phyloP scores from a whole-genome alignment of 768 basidiomycete genomes.

The Gymnopilus dilepis region DNA sequence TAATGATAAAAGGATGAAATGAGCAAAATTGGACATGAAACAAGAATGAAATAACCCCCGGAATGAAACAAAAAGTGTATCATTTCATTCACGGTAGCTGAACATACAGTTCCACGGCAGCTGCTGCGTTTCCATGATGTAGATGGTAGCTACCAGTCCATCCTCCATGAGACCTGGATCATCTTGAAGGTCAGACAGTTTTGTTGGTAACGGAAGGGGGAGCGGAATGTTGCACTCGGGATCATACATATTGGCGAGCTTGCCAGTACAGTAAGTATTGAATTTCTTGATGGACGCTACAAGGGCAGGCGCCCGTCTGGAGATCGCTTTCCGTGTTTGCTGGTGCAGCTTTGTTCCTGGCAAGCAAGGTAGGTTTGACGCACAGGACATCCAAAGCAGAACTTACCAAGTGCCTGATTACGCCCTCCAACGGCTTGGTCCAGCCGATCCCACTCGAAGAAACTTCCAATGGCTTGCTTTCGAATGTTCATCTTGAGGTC shows the following conservation, averaged over 20 bases:
- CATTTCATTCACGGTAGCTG: too few relatives aligned
- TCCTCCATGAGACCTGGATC: conserved; percentile 39
- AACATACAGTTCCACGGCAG: too few relatives aligned
- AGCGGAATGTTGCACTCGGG: conserved; percentile 35
- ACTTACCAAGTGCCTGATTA: conserved; percentile 38
- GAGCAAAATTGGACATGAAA: too few relatives aligned
- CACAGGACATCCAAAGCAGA: too few relatives aligned
- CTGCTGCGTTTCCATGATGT: too few relatives aligned
- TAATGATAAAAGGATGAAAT: too few relatives aligned
- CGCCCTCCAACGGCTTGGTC: conserved; percentile 37
- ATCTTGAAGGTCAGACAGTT: conserved; percentile 32
- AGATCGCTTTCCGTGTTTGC: conserved; percentile 35
- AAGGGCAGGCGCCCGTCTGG: conserved; percentile 35
- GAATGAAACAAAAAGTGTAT: too few relatives aligned
- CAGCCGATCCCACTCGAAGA: conserved; percentile 43
- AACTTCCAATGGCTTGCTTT: conserved; percentile 36
- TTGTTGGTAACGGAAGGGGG: conserved; percentile 35
- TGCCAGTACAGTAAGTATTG: conserved; percentile 17
- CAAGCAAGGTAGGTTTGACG: too few relatives aligned
- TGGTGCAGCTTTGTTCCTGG: conserved; percentile 30
- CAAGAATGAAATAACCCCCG: too few relatives aligned
- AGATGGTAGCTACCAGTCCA: conserved; percentile 45
- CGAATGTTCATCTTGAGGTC: conserved; percentile 46
- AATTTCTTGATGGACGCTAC: conserved; percentile 32
- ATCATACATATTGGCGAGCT: conserved; percentile 26